Conservation (phyloP, 202 grass and related monocot species). For the Digitaria exilis region DNA sequence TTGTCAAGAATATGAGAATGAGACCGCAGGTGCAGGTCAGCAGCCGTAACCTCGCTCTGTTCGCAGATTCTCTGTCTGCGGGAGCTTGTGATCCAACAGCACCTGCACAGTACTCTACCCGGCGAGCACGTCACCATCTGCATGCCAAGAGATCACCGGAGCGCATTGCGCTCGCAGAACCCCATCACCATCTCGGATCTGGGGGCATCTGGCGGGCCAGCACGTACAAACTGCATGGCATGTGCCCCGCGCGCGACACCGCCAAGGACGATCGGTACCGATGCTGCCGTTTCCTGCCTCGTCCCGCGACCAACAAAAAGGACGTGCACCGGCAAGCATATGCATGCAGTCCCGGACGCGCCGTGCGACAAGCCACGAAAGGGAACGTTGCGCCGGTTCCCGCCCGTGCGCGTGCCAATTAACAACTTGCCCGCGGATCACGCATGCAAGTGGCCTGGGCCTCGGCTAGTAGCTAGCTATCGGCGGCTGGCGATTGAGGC, state of each 20-base stretch:
- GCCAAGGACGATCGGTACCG: not conserved
- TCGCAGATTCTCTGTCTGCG: conserved; percentile 2
- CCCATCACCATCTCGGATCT: not conserved
- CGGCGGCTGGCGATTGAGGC: not conserved
- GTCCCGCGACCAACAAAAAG: not conserved
- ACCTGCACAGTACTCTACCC: not conserved
- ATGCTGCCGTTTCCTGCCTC: conserved; percentile 12
- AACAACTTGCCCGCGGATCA: not conserved
- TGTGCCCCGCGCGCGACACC: not conserved
- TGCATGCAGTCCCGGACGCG: not conserved
- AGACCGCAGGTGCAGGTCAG: not conserved
- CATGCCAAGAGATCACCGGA: conserved; percentile 18
- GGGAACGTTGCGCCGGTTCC: not conserved
- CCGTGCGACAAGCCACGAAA: not conserved
- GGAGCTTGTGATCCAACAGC: not conserved
- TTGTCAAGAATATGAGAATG: not conserved
- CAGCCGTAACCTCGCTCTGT: not conserved
- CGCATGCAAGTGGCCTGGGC: not conserved
- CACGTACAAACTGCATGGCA: too few relatives aligned
- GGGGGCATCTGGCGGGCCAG: not conserved
- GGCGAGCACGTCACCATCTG: not conserved
- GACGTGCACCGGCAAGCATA: not conserved
- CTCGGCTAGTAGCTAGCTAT: too few relatives aligned
- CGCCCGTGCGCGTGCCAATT: not conserved
- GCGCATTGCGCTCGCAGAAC: not conserved